phyloP scores from a whole-genome alignment of 768 basidiomycete genomes.

The Phylloporus sp. region DNA sequence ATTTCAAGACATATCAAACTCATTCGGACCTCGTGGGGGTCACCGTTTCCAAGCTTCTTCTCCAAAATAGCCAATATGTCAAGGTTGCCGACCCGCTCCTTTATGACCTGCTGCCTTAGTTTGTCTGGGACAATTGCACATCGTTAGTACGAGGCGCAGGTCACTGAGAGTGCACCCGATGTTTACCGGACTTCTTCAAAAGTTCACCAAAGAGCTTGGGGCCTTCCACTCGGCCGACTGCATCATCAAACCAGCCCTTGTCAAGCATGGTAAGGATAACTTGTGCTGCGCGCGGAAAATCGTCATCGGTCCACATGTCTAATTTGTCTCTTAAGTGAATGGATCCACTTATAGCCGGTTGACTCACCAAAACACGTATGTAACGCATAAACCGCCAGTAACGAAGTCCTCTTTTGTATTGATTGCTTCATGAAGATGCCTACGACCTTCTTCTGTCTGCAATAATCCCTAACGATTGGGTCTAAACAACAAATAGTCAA shows the following conservation, averaged over 20 bases:
- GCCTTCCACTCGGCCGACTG: slow-evolving; percentile 8
- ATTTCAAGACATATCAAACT: background rate
- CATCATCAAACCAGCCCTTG: slow-evolving; percentile 14
- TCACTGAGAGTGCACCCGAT: background rate
- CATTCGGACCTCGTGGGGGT: slow-evolving; percentile 1
- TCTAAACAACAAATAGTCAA: background rate
- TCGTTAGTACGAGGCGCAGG: background rate
- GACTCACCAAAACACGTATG: slow-evolving; percentile 1
- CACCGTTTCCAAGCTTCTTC: slow-evolving; percentile 1
- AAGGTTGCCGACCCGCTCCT: background rate
- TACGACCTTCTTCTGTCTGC: background rate
- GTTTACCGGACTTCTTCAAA: slow-evolving; percentile 3
- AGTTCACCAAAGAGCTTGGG: background rate
- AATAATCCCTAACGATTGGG: background rate
- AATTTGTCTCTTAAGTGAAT: background rate
- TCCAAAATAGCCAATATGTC: background rate
- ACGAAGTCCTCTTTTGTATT: background rate
- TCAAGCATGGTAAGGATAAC: slow-evolving; percentile 1
- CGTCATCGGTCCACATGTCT: background rate
- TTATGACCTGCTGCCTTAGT: background rate
- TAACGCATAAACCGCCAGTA: slow-evolving; percentile 10
- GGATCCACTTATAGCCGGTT: background rate
- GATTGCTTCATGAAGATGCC: background rate
- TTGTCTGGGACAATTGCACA: background rate
- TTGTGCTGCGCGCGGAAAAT: background rate